Base-by-base conservation (phyloP, 179 eudicot genomes). In the Silene coronaria region DNA sequence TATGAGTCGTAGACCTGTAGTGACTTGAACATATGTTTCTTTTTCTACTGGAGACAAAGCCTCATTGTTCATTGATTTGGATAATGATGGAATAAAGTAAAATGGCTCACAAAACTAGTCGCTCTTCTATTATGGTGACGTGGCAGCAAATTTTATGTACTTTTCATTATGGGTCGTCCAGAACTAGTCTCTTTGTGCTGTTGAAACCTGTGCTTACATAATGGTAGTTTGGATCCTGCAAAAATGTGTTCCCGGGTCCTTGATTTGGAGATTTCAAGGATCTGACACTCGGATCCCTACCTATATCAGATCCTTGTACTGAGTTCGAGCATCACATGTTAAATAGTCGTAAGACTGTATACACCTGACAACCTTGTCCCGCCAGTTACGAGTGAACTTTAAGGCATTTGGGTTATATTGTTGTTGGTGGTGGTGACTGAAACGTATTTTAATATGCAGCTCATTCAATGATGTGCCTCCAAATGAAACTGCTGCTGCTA, bases 381-480 rank as follows among this genome's bases (percentile, higher is more conserved):
- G 22, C 16, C 22, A 55, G 1, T 55, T n/a, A 55, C 59, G 21
- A 55, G 59, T 55, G 16, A 51, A 14, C 59, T 2, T 4, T 55
- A 1, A 16, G 59, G 22, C 59, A 55, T 55, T 55, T 12, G 7
- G 59, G 59, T 55, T 55, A 55, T 55, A 17, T 55, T 55, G 2
- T 55, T 55, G 59, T 55, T 55, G 22, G 0, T 55, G 59, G 9
- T 55, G 70, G 10, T 72, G 13, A 62, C 38, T 21, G 70, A 66
- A 30, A 19, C 66, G 6, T 38, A 60, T 17, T 30, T 19, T 51
- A 46, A 65, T 42, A 13, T 74, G 60, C 87, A 94, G 98, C 32
- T 94, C 98, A 19, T 94, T 94, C 64, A 89, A 88, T 76, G 97
- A 94, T 74, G 90, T 81, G 79, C 88, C 96, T 61, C 82, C 87